Conservation (phyloP, 2,329 filamentous ascomycete genomes). For the Aureobasidium pullulans region DNA sequence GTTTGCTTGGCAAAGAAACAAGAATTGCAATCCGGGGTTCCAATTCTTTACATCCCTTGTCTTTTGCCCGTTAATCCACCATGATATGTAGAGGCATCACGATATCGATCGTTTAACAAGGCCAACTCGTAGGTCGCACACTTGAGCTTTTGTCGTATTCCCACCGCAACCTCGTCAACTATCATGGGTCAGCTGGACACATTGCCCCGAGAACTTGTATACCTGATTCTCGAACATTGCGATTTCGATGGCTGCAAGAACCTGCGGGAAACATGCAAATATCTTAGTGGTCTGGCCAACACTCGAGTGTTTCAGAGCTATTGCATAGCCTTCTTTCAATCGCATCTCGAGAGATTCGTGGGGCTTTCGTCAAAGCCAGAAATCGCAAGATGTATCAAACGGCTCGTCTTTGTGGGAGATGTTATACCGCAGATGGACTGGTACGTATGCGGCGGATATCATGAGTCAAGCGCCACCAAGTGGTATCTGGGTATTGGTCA, state of each 20-base stretch:
- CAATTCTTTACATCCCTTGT: too few species aligned
- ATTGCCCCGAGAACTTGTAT: conserved; percentile 24
- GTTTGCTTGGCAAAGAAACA: conserved; percentile 2
- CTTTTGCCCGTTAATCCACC: too few species aligned
- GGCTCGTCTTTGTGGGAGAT: conserved; percentile 23
- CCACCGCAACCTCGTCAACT: not conserved
- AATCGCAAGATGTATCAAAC: conserved; percentile 21
- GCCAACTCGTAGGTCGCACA: not conserved
- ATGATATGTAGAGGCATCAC: not conserved
- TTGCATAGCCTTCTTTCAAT: conserved; percentile 20
- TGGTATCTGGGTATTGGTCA: too few species aligned
- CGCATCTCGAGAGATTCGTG: conserved; percentile 18
- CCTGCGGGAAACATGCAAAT: conserved; percentile 19
- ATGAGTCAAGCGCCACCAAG: too few species aligned
- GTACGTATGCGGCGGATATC: too few species aligned
- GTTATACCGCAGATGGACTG: conserved; percentile 18
- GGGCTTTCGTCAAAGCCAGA: conserved; percentile 17
- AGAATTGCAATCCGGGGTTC: not conserved
- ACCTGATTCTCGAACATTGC: conserved; percentile 19
- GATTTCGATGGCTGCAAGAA: conserved; percentile 18
- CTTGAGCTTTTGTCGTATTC: not conserved
- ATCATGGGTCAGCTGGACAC: conserved; percentile 12
- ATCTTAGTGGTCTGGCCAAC: conserved; percentile 17
- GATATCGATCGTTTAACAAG: not conserved
- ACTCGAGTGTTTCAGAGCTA: conserved; percentile 21